These are phyloP conservation scores for Epithele typhae DNA, from an alignment of 768 basidiomycete species.

Conservation along the genomic window DNA sequence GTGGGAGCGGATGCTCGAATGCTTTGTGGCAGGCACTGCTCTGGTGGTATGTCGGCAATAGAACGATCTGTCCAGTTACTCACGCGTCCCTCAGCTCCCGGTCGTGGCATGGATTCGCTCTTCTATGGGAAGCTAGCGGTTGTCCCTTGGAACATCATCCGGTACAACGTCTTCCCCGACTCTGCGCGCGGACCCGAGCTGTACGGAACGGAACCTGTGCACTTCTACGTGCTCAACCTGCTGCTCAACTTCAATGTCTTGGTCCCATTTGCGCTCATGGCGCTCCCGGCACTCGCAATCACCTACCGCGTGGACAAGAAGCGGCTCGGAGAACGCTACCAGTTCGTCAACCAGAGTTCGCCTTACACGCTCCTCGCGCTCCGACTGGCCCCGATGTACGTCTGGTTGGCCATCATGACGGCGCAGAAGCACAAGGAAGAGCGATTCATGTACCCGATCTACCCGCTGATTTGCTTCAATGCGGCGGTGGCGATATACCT, in stretches of 20 bases:
- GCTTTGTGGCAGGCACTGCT: slow-evolving; percentile 52
- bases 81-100: slow-evolving; percentile 61
- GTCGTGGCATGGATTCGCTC: slow-evolving; percentile 79
- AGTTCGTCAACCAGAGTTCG: slow-evolving; percentile 60
- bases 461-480: slow-evolving; percentile 90
- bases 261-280: slow-evolving; percentile 72
- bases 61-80: no score
- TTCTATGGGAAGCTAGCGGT: slow-evolving; percentile 78
- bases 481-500: slow-evolving; percentile 88
- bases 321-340: slow-evolving; percentile 56
- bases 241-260: slow-evolving; percentile 92
- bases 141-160: slow-evolving; percentile 91
- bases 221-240: slow-evolving; percentile 86
- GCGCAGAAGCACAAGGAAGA: slow-evolving; percentile 95
- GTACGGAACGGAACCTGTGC: slow-evolving; percentile 87
- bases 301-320: slow-evolving; percentile 74
- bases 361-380: slow-evolving; percentile 75
- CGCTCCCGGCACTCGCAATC: slow-evolving; percentile 72
- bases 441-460: slow-evolving; percentile 96
- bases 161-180: slow-evolving; percentile 88
- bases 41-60: slow-evolving; percentile 49
- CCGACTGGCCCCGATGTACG: slow-evolving; percentile 82
- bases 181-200: slow-evolving; percentile 80
- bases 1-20: slow-evolving; percentile 50
- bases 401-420: slow-evolving; percentile 84